Conservation (phyloP, 805 yeast genomes). For the Tetrapisispora pingtungensis region DNA sequence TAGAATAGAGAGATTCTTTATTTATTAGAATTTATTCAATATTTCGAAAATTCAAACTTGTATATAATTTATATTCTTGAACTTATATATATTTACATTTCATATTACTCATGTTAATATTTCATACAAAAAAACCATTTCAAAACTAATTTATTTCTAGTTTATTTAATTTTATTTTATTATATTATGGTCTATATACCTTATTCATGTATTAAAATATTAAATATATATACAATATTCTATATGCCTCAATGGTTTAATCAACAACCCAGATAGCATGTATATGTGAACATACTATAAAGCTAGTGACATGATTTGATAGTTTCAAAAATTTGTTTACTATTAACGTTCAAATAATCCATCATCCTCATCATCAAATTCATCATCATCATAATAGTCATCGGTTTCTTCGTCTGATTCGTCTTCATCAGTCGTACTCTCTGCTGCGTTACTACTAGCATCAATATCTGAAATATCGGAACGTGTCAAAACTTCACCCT, state of each 20-base stretch:
- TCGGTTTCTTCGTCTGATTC: constrained; percentile 28
- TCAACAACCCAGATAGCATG: too few relatives aligned
- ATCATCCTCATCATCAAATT: constrained; percentile 40
- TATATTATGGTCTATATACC: not conserved
- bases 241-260: too few relatives aligned
- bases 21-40: too few relatives aligned
- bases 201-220: not conserved
- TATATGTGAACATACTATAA: too few relatives aligned
- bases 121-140: not conserved
- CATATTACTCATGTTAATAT: not conserved
- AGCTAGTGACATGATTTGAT: too few relatives aligned
- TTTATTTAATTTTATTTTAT: not conserved
- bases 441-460: constrained; percentile 22
- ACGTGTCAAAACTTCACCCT: constrained; percentile 49
- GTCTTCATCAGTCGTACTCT: constrained; percentile 29
- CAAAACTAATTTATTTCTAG: not conserved
- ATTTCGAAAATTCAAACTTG: not conserved
- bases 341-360: constrained; percentile 47
- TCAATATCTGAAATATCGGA: constrained; percentile 19
- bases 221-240: not conserved
- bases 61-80: not conserved
- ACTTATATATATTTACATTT: not conserved
- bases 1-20: not conserved
- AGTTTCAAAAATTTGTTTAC: too few relatives aligned
- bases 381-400: constrained; percentile 37